Percentiles rank a stretch among this genome's conserved stretches.
These are phyloP conservation scores for Cryphonectria radicalis DNA, from an alignment of 2,329 filamentous ascomycete genomes.

Conservation along the genomic window DNA sequence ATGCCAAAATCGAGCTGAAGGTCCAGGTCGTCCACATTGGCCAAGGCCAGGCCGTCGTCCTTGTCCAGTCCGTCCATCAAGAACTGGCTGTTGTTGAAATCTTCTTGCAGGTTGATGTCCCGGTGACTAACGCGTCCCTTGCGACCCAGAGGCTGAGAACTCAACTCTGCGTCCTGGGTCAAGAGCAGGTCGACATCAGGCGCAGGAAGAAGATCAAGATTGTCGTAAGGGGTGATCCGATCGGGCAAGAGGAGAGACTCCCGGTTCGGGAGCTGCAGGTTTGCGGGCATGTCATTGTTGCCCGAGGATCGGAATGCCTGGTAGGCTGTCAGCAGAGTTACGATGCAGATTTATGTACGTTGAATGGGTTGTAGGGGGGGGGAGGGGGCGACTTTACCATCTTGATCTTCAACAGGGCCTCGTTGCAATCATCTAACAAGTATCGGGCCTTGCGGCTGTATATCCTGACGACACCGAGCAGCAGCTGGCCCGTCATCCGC, in stretches of 20 bases:
- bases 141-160: slow-evolving; percentile 58
- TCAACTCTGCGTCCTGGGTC: slow-evolving; percentile 53
- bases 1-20: slow-evolving; percentile 77
- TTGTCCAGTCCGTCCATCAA: slow-evolving; percentile 67
- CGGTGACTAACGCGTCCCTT: slow-evolving; percentile 63
- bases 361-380: background rate
- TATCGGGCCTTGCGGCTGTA: slow-evolving; percentile 98
- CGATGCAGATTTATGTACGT: slow-evolving; percentile 10
- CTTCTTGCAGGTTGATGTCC: slow-evolving; percentile 71
- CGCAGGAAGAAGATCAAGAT: slow-evolving; percentile 75
- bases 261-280: slow-evolving; percentile 78
- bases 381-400: slow-evolving; percentile 66
- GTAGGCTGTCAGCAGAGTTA: slow-evolving; percentile 39
- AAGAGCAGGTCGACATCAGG: slow-evolving; percentile 87
- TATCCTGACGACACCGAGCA: slow-evolving; percentile 95
- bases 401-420: slow-evolving; percentile 96
- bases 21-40: slow-evolving; percentile 66
- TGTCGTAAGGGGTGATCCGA: slow-evolving; percentile 89
- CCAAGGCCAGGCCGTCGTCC: slow-evolving; percentile 62
- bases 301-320: slow-evolving; percentile 93
- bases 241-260: slow-evolving; percentile 89
- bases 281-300: slow-evolving; percentile 92
- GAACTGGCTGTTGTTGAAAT: slow-evolving; percentile 78
- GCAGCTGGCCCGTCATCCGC: slow-evolving; percentile 88
- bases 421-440: slow-evolving; percentile 94